phyloP scores from a whole-genome alignment of 2,329 filamentous ascomycete species.

The Ophiosphaerella herpotricha region DNA sequence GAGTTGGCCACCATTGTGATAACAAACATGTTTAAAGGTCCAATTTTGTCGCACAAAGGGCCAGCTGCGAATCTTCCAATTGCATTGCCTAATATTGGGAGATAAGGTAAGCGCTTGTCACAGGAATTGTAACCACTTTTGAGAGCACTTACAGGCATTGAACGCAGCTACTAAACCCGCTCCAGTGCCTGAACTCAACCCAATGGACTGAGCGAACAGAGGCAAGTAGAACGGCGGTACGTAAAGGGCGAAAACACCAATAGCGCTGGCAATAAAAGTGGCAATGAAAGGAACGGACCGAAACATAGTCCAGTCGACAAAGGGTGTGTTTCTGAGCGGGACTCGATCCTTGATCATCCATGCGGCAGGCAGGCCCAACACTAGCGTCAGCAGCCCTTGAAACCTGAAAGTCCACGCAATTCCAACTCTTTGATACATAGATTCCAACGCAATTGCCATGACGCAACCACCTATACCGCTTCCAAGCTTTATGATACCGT shows the following conservation, averaged over 20 bases:
- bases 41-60: conserved; percentile 34
- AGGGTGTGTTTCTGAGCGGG: conserved; percentile 20
- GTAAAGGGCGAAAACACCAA: conserved; percentile 36
- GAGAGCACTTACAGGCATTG: conserved; percentile 21
- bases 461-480: conserved; percentile 35
- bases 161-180: conserved; percentile 34
- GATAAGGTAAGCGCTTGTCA: neutral
- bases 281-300: conserved; percentile 25
- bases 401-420: conserved; percentile 40
- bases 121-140: neutral
- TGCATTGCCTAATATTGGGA: conserved; percentile 18
- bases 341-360: conserved; percentile 33
- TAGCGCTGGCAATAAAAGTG: conserved; percentile 27
- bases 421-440: conserved; percentile 29
- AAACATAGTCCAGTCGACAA: conserved; percentile 34
- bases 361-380: conserved; percentile 30
- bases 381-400: conserved; percentile 30
- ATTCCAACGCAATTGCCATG: conserved; percentile 31
- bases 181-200: conserved; percentile 29
- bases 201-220: conserved; percentile 33
- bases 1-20: conserved; percentile 33
- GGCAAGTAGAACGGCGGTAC: conserved; percentile 38
- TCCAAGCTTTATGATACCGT: conserved; percentile 36
- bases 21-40: conserved; percentile 39
- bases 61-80: conserved; percentile 33